Evolutionary conservation across 208 protist genomes (phyloP), one percentile per base, ranked within the genome.

Genomic region (Wallacemonas sp.): DNA sequence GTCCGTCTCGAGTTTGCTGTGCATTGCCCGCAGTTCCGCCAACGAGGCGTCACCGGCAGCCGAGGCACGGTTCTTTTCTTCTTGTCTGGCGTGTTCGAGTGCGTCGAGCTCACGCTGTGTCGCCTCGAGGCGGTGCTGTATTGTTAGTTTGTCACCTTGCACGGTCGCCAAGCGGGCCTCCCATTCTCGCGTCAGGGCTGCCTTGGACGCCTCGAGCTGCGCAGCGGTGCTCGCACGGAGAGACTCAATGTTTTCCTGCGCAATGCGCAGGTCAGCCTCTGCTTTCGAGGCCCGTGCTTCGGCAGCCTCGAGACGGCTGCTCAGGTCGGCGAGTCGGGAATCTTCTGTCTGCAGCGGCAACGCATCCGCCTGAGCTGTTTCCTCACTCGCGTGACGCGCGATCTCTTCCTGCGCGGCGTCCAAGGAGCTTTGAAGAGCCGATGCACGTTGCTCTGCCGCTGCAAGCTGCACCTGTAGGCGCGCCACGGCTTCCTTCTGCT

Each of bases 221-320:
- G 19, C 30, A 14, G 51, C 17, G 5, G 30, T 39, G 11, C 30
- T 41, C 5, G 6, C 12, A 2, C 26, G 51, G 4, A 58, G 31
- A 2, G 51, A 26, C n/a, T 4, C 1, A 11, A 17, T 12, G 17
- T 58, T 31, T 3, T 58, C 30, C 9, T 31, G 51, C 51, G 41
- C 6, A n/a, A 3, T 15, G 5, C 41, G 30, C 8, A 30, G 51
- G 15, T 14, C 44, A 15, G 8, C 26, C 0, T 68, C 63, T 2
- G 46, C 36, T 5, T 58, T 38, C 22, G 0, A 5, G 12, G 49
- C 36, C 15, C 36, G 49, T 15, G 38, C n/a, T 42, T 54, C 21
- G 9, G 31, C 54, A 15, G 56, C 41, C 26, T 68, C 71, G 24
- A 79, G 42, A 27, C 70, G 21, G 5, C 56, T 31, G 9, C 56